A percentile compares a stretch with the other conserved stretches of the same genome.
Conservation (phyloP, 2,329 filamentous ascomycete species). For the Colletotrichum sp. region DNA sequence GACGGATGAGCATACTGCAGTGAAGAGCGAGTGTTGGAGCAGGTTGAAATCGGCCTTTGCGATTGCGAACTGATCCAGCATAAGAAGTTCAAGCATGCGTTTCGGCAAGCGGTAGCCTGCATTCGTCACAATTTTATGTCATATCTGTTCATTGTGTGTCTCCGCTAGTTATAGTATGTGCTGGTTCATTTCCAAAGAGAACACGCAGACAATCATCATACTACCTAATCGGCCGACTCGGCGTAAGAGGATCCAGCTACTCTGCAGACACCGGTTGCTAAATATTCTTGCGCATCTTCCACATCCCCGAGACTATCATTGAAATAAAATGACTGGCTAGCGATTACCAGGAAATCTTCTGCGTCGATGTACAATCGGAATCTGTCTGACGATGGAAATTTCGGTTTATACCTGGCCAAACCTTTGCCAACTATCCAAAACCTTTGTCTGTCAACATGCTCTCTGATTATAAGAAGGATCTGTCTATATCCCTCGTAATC, state of each 20-base stretch:
- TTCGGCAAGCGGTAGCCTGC: background rate
- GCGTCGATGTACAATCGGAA: background rate
- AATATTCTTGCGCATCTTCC: background rate
- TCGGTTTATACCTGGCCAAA: background rate
- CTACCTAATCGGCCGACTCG: background rate
- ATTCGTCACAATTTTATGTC: background rate
- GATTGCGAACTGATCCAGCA: background rate
- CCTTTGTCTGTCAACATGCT: background rate
- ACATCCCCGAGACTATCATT: background rate
- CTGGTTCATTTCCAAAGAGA: background rate
- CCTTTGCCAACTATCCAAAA: background rate
- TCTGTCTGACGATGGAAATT: background rate
- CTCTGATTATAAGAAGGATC: background rate
- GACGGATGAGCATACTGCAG: conserved; percentile 30
- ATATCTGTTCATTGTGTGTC: background rate
- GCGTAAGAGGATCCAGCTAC: background rate
- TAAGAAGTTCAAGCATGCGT: background rate
- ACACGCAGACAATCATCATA: background rate
- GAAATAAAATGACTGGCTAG: background rate
- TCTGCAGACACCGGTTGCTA: background rate
- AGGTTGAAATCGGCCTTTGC: conserved; percentile 28
- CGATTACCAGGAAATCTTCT: background rate
- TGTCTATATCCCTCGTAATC: background rate
- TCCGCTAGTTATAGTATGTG: no score
- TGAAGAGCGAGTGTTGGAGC: conserved; percentile 32